Evolutionary conservation across 257 asterid genomes (phyloP).

Genomic region (Dorcoceras hygrometricum): DNA sequence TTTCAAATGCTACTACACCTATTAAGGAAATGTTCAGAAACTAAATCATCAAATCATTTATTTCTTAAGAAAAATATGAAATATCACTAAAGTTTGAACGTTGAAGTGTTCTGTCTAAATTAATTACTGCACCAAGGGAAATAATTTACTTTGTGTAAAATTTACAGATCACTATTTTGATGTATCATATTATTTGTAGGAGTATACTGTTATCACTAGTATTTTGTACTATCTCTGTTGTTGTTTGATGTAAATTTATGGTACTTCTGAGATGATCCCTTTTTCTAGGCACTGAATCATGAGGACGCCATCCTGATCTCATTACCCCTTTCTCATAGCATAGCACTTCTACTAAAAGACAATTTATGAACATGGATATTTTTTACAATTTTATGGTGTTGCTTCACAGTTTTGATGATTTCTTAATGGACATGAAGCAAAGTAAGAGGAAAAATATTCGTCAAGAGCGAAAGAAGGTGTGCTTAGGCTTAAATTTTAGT

Average conservation of each 20-base stretch:
- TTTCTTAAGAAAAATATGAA: too few relatives aligned
- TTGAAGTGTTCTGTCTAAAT: too few relatives aligned
- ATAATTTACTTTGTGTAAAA: too few relatives aligned
- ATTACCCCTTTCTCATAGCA: neutral
- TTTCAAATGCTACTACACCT: neutral
- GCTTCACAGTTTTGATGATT: slow-evolving; percentile 82
- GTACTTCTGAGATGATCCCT: neutral
- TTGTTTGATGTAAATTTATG: neutral
- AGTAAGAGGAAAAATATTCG: slow-evolving; percentile 93
- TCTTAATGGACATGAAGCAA: slow-evolving; percentile 97
- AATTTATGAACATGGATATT: slow-evolving; percentile 17
- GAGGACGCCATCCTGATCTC: neutral
- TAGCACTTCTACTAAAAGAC: slow-evolving; percentile 4
- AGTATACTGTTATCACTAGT: too few relatives aligned
- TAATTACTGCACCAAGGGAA: too few relatives aligned
- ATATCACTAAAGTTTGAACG: too few relatives aligned
- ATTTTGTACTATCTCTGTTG: too few relatives aligned
- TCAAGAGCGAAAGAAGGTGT: slow-evolving; percentile 97
- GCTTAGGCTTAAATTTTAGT: slow-evolving; percentile 17
- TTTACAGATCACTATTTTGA: too few relatives aligned
- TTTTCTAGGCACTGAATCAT: neutral
- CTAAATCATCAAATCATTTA: neutral
- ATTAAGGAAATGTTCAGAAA: neutral
- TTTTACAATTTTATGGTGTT: slow-evolving; percentile 23
- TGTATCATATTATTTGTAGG: too few relatives aligned